Evolutionary conservation across 1,284 basidiomycete genomes (phyloP), one percentile per base, ranked within the genome.

Genomic region (Fomitopsis schrenkii): DNA sequence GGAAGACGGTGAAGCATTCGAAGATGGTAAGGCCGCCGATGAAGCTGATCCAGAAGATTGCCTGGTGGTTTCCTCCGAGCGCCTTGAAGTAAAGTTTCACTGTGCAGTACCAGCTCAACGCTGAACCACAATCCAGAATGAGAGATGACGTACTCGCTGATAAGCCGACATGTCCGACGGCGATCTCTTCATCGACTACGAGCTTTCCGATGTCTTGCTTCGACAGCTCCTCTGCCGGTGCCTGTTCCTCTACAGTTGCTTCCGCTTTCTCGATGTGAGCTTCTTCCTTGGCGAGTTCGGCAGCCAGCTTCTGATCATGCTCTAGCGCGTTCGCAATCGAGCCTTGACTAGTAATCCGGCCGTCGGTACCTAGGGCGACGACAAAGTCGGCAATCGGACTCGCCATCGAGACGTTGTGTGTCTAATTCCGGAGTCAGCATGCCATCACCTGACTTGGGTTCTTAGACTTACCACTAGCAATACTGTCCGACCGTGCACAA

Each of bases 351-450:
- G 75, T 61, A 36, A 87, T 74, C 0, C 75, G 77, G 3, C 86
- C 85, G 64, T 86, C 83, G 14, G 76, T 68, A 8, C 77, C 74
- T 36, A 93, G 70, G 4, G 82, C 81, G 28, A 91, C 81, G 14
- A 88, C 80, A 70, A 82, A 88, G 52, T 84, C 80, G 12, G 89
- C 86, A 30, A 90, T 76, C 2, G 87, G 83, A 26, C 80, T 79
- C n/a, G 80, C 79, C 70, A 92, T 80, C 2, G 83, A 82, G 30
- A 90, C 79, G 67, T 93, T 90, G 72, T 93, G 90, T 0, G 90
- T 91, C 84, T 86, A 52, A 3, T 10, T 5, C 7, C 1, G 14
- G 53, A 52, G 9, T 58, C 7, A 53, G 35, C 26, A 22, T 17
- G 38, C n/a, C 0, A 38, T 15, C 38, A 15, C 38, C 38, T 9